phyloP scores from a whole-genome alignment of 331 rosid genomes.

The Malus hybrid region DNA sequence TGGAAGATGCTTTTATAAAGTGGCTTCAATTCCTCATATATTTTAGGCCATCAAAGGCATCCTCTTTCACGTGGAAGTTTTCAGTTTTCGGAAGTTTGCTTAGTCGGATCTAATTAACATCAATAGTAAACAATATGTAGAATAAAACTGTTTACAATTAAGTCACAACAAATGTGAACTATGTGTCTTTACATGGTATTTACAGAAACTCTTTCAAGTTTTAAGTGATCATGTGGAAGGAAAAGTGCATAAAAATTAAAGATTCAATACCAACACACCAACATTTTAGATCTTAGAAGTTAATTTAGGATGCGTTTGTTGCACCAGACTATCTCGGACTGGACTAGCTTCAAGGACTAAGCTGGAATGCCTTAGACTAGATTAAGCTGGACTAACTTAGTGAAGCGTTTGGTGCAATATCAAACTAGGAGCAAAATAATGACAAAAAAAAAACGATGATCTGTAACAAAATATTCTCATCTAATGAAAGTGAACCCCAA shows the following conservation, averaged over 20 bases:
- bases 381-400: too few species aligned
- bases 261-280: not conserved
- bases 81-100: slow-evolving; percentile 4
- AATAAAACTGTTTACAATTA: not conserved
- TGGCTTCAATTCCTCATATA: not conserved
- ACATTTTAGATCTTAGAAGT: not conserved
- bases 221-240: not conserved
- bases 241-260: not conserved
- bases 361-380: too few species aligned
- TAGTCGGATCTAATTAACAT: not conserved
- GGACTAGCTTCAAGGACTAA: too few species aligned
- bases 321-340: too few species aligned
- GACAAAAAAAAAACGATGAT: too few species aligned
- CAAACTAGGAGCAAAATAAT: too few species aligned
- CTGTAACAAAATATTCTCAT: too few species aligned
- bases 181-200: not conserved
- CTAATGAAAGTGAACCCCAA: too few species aligned
- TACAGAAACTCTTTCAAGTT: too few species aligned
- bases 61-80: slow-evolving; percentile 5
- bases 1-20: slow-evolving; percentile 19
- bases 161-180: not conserved
- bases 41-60: not conserved
- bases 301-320: too few species aligned
- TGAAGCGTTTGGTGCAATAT: too few species aligned
- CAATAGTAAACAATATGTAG: not conserved